Percentiles rank a stretch among this genome's conserved stretches.
Evolutionary conservation across 129 eudicot genomes (phyloP).

Genomic region (carrot (Daucus carota)): DH1_v3.0 NC_030384.2:47179501-47180000

Average conservation of each 20-base stretch:
- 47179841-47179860: background rate
- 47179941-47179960: background rate
- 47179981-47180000: background rate
- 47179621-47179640: conserved; percentile 2
- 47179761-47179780: conserved; percentile 7
- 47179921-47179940: background rate
- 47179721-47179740: conserved; percentile 11
- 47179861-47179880: background rate
- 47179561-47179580: background rate
- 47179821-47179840: conserved; percentile 8
- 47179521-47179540: conserved; percentile 14
- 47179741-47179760: conserved; percentile 2
- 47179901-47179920: background rate
- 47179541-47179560: conserved; percentile 1
- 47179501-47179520: conserved; percentile 21
- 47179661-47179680: conserved; percentile 17
- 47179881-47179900: background rate
- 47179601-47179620: conserved; percentile 10
- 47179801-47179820: conserved; percentile 8
- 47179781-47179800: background rate
- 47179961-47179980: background rate
- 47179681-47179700: conserved; percentile 18
- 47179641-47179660: conserved; percentile 5
- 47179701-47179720: conserved; percentile 11
- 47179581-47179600: conserved; percentile 12